Evolutionary conservation across 2,329 filamentous ascomycete species (phyloP).

Genomic region (Esteya vermicola): DNA sequence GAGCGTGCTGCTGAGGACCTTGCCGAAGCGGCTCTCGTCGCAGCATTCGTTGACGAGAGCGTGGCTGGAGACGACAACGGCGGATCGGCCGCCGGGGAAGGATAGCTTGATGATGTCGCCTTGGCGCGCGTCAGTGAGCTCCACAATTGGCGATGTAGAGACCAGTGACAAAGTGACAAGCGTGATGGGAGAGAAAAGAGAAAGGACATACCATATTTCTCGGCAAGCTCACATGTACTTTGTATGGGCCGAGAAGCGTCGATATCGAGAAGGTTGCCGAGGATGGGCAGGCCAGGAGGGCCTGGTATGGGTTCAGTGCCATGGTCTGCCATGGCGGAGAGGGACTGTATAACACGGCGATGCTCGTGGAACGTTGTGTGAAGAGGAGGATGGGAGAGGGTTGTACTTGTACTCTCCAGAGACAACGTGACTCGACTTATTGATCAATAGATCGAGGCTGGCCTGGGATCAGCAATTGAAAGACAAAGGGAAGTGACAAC

Average conservation of each 20-base stretch:
- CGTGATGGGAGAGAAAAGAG: too few relatives aligned
- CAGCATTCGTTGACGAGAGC: slow-evolving; percentile 45
- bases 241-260: slow-evolving; percentile 40
- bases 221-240: slow-evolving; percentile 41
- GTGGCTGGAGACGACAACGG: slow-evolving; percentile 14
- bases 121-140: too few relatives aligned
- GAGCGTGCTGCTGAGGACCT: slow-evolving; percentile 36
- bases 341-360: too few relatives aligned
- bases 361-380: too few relatives aligned
- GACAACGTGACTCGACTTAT: too few relatives aligned
- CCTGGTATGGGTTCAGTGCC: slow-evolving; percentile 34
- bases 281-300: slow-evolving; percentile 46
- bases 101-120: slow-evolving; percentile 47
- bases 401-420: too few relatives aligned
- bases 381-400: too few relatives aligned
- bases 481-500: too few relatives aligned
- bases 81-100: slow-evolving; percentile 25
- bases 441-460: too few relatives aligned
- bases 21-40: slow-evolving; percentile 52
- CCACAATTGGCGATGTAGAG: too few relatives aligned
- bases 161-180: too few relatives aligned
- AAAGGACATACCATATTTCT: slow-evolving; percentile 44
- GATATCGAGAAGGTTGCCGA: slow-evolving; percentile 53
- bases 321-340: neutral
- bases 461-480: too few relatives aligned